Evolutionary conservation across 2,329 filamentous ascomycete genomes (phyloP).

Genomic region (Aspergillus bombycis): DNA sequence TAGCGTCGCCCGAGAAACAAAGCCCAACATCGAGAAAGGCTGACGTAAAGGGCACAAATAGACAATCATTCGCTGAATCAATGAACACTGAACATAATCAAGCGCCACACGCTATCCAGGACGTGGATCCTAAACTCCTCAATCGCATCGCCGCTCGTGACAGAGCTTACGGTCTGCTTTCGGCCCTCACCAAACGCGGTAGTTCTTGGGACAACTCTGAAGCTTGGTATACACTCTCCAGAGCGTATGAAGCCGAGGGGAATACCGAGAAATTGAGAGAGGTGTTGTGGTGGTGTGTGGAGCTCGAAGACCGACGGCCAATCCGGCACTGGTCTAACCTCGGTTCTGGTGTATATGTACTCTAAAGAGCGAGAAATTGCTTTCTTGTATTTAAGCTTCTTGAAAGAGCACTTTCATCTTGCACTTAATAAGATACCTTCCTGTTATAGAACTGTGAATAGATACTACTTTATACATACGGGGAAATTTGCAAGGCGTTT

Average conservation of each 20-base stretch:
- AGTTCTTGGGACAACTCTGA: constrained; percentile 88
- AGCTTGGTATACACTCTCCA: constrained; percentile 86
- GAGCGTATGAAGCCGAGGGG: constrained; percentile 84
- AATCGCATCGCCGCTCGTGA: constrained; percentile 89
- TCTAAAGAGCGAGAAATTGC: constrained; percentile 41
- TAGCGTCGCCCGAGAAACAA: constrained; percentile 26
- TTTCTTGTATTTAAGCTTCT: constrained; percentile 1
- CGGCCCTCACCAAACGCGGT: constrained; percentile 80
- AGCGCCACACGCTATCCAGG: constrained; percentile 13
- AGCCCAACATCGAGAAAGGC: constrained; percentile 9
- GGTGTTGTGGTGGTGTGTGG: constrained; percentile 96
- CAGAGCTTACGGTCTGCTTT: constrained; percentile 81
- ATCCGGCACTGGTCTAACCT: constrained; percentile 78
- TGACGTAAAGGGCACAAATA: constrained; percentile 1
- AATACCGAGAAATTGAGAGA: constrained; percentile 87
- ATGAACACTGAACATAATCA: constrained; percentile 1
- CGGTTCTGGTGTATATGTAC: constrained; percentile 67
- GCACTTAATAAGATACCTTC: constrained; percentile 31
- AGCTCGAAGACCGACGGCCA: constrained; percentile 82
- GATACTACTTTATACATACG: constrained; percentile 11
- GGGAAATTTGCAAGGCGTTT: neutral
- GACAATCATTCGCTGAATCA: constrained; percentile 1
- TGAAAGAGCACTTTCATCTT: constrained; percentile 7
- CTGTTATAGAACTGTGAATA: constrained; percentile 23
- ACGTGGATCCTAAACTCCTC: constrained; percentile 66